A percentile compares a stretch with the other conserved stretches of the same genome.
Evolutionary conservation across 306 rosid genomes (phyloP).

Genomic region (Betula pendula): DNA sequence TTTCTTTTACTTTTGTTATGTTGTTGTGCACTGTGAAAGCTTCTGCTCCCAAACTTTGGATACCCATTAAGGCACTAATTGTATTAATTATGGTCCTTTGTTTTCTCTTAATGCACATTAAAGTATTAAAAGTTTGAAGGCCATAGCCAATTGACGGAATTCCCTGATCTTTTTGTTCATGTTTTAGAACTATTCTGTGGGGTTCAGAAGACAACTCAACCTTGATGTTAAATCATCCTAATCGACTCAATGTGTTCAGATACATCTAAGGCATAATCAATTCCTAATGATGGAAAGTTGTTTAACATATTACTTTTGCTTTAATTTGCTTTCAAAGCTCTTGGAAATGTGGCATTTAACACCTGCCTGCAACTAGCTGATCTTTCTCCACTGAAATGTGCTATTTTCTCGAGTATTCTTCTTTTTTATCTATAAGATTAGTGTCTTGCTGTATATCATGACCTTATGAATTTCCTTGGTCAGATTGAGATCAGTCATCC

Average conservation of each 20-base stretch:
- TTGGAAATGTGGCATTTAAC: background rate
- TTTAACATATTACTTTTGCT: background rate
- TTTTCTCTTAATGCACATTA: constrained; percentile 43
- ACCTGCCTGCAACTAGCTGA: background rate
- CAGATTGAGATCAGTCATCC: background rate
- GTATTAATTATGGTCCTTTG: constrained; percentile 26
- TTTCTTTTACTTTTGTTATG: constrained; percentile 30
- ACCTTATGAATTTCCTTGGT: too few relatives aligned
- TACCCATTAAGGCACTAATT: constrained; percentile 43
- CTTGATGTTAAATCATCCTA: background rate
- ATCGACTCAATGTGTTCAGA: too few relatives aligned
- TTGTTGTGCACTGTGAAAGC: constrained; percentile 26
- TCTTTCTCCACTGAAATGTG: background rate
- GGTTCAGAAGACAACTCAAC: constrained; percentile 16
- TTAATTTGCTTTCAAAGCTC: background rate
- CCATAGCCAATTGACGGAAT: constrained; percentile 26
- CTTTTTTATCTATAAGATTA: too few relatives aligned
- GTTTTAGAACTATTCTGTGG: background rate
- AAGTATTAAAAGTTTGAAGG: constrained; percentile 32
- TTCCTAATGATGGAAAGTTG: background rate
- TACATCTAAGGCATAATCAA: background rate
- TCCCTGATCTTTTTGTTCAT: background rate
- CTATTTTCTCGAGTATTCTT: too few relatives aligned
- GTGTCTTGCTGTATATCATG: too few relatives aligned
- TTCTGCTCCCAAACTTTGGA: constrained; percentile 52